Conservation (phyloP, 2,329 filamentous ascomycete genomes). For the Drechmeria coniospora region DNA sequence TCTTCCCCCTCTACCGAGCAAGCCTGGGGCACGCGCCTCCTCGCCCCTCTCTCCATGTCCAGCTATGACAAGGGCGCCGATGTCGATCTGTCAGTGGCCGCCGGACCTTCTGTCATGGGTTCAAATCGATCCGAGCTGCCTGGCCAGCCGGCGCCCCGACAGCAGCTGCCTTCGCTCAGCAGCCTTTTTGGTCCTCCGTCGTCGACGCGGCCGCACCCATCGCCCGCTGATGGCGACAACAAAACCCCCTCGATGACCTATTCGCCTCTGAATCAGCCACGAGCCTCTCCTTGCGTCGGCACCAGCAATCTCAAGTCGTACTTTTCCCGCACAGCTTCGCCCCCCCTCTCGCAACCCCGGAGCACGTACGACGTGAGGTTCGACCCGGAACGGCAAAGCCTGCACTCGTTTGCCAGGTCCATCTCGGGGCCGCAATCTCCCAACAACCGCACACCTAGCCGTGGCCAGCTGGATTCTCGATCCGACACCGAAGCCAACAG, state of each 20-base stretch:
- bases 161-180: constrained; percentile 40
- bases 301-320: constrained; percentile 28
- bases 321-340: constrained; percentile 25
- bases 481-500: constrained; percentile 18
- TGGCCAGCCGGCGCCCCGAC: constrained; percentile 17
- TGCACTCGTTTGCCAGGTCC: constrained; percentile 14
- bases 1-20: constrained; percentile 27
- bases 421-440: constrained; percentile 30
- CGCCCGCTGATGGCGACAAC: constrained; percentile 31
- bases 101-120: constrained; percentile 19
- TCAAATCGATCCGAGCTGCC: constrained; percentile 19
- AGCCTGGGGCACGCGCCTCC: constrained; percentile 24
- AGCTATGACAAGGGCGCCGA: constrained; percentile 35
- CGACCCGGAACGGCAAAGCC: constrained; percentile 23
- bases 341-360: constrained; percentile 26
- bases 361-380: constrained; percentile 30
- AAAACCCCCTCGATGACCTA: constrained; percentile 23
- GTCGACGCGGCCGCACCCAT: constrained; percentile 26
- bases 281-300: constrained; percentile 21
- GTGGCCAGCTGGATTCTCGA: constrained; percentile 17
- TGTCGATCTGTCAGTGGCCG: constrained; percentile 26
- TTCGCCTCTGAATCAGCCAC: constrained; percentile 32
- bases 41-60: constrained; percentile 39
- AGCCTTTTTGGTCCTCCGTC: constrained; percentile 38
- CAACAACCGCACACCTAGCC: constrained; percentile 24